Evolutionary conservation across 345 rosid species (phyloP).

Genomic region (Rhizophora apiculata): DNA sequence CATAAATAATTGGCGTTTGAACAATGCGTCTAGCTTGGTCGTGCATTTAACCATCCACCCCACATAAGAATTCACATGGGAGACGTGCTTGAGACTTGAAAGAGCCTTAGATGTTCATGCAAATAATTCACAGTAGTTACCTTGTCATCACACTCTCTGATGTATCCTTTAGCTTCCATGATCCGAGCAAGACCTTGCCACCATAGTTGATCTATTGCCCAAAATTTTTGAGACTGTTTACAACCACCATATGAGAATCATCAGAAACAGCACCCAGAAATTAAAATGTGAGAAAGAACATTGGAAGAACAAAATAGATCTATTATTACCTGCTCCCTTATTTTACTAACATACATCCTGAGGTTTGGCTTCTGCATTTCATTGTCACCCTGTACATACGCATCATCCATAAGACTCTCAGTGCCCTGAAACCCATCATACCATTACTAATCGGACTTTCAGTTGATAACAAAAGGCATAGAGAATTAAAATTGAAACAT

Average conservation of each 20-base stretch:
- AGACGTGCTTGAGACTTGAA: too few species aligned
- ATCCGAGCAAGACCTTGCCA: conserved; percentile 88
- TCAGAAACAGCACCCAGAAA: conserved; percentile 11
- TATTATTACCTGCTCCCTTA: conserved; percentile 62
- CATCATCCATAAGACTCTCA: conserved; percentile 22
- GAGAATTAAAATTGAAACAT: neutral
- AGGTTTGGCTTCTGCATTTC: conserved; percentile 54
- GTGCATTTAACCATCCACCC: too few species aligned
- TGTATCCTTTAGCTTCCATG: conserved; percentile 69
- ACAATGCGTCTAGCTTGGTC: too few species aligned
- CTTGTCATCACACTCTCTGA: conserved; percentile 59
- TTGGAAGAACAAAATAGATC: neutral
- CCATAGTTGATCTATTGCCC: conserved; percentile 60
- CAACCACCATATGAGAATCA: conserved; percentile 22
- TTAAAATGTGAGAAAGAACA: neutral
- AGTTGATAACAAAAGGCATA: neutral
- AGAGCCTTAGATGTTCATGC: too few species aligned
- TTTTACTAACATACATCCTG: conserved; percentile 47
- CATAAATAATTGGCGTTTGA: neutral
- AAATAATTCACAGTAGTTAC: conserved; percentile 26
- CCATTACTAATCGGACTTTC: neutral
- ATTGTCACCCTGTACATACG: conserved; percentile 27
- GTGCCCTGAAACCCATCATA: conserved; percentile 28
- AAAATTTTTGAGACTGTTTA: conserved; percentile 52
- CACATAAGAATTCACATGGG: too few species aligned